Conservation (phyloP, 345 rosid genomes). For the Leavenworthia alabamica region DNA sequence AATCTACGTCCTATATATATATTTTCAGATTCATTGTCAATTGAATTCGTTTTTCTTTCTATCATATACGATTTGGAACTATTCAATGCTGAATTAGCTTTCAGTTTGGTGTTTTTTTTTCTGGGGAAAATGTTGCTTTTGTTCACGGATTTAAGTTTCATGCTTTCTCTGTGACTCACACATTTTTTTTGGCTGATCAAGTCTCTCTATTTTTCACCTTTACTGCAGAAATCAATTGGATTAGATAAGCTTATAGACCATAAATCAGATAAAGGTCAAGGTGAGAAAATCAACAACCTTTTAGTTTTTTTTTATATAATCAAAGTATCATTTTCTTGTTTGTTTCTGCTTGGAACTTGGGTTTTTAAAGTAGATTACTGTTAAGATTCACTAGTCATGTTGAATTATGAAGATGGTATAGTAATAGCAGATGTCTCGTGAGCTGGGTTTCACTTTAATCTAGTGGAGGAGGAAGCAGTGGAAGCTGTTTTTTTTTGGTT, state of each 20-base stretch:
- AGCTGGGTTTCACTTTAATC: slow-evolving; percentile 37
- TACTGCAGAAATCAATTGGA: slow-evolving; percentile 36
- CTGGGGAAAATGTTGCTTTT: slow-evolving; percentile 16
- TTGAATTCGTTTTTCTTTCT: not conserved
- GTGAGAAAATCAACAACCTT: slow-evolving; percentile 24
- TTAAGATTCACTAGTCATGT: slow-evolving; percentile 34
- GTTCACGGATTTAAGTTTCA: slow-evolving; percentile 25
- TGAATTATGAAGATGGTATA: slow-evolving; percentile 24
- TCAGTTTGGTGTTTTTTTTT: not conserved
- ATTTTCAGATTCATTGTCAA: slow-evolving; percentile 3
- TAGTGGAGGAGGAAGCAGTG: slow-evolving; percentile 35
- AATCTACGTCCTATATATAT: not conserved
- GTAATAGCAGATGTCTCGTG: slow-evolving; percentile 56
- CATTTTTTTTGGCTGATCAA: slow-evolving; percentile 14
- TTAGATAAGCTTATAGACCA: slow-evolving; percentile 30
- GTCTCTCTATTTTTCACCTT: not conserved
- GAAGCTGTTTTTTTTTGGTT: slow-evolving; percentile 53
- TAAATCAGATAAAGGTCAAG: slow-evolving; percentile 31
- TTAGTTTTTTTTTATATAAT: slow-evolving; percentile 14
- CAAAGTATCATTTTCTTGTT: slow-evolving; percentile 14
- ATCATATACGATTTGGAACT: not conserved
- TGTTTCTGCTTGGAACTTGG: slow-evolving; percentile 25
- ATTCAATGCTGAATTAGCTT: slow-evolving; percentile 6
- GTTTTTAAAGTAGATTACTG: slow-evolving; percentile 16
- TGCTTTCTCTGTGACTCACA: slow-evolving; percentile 49